phyloP scores from a whole-genome alignment of 2,329 filamentous ascomycete species.

The Exophiala sideris region DNA sequence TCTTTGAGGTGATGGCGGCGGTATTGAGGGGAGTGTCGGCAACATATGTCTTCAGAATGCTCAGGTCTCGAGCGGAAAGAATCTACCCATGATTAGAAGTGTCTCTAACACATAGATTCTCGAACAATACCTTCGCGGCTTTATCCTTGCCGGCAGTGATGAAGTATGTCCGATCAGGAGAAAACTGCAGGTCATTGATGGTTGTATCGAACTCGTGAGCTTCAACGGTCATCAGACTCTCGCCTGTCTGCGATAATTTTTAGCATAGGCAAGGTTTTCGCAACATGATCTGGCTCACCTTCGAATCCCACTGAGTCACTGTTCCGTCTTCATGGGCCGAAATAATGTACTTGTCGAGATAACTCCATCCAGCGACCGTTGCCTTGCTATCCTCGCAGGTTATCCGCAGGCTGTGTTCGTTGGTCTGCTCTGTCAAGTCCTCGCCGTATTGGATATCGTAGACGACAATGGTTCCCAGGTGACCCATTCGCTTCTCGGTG shows the following conservation, averaged over 20 bases:
- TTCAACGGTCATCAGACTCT: constrained; percentile 74
- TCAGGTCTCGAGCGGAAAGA: constrained; percentile 78
- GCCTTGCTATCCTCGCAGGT: constrained; percentile 95
- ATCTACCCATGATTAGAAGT: constrained; percentile 51
- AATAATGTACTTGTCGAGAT: constrained; percentile 92
- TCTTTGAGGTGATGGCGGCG: constrained; percentile 88
- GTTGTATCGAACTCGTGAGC: constrained; percentile 78
- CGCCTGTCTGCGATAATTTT: constrained; percentile 61
- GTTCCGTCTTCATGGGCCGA: constrained; percentile 95
- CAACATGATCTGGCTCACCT: constrained; percentile 53
- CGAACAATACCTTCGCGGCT: constrained; percentile 69
- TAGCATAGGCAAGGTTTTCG: not conserved
- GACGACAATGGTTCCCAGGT: constrained; percentile 89
- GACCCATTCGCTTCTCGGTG: constrained; percentile 98
- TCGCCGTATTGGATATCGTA: constrained; percentile 83
- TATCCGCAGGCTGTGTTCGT: constrained; percentile 80
- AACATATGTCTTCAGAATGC: constrained; percentile 86
- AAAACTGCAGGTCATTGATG: constrained; percentile 95
- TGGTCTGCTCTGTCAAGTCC: constrained; percentile 71
- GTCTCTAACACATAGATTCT: not conserved
- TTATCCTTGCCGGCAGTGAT: constrained; percentile 99
- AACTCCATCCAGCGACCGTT: constrained; percentile 95
- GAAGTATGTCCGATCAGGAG: constrained; percentile 90
- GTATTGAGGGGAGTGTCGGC: constrained; percentile 96
- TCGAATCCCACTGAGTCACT: constrained; percentile 84